These are phyloP conservation scores for Trichoderma afroharzianum DNA, from an alignment of 2,329 filamentous ascomycete genomes.

Conservation along the genomic window DNA sequence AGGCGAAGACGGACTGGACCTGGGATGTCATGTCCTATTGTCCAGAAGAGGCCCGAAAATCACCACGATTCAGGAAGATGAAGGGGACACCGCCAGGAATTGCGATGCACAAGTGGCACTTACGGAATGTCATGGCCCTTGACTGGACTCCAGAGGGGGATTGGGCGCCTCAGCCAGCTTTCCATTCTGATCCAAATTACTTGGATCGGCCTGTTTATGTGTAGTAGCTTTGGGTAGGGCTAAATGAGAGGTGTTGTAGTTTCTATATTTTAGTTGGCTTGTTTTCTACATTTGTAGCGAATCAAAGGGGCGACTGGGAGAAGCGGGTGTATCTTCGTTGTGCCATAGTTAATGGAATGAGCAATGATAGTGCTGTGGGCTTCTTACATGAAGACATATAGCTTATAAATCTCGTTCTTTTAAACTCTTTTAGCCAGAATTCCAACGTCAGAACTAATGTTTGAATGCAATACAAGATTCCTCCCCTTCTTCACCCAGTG, in stretches of 20 bases:
- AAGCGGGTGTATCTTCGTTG: no score
- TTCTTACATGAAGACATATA: background rate
- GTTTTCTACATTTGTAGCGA: background rate
- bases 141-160: background rate
- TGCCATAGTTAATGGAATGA: no score
- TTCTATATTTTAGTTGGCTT: background rate
- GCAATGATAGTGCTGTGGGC: no score
- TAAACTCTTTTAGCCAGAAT: background rate
- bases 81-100: background rate
- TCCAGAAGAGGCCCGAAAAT: background rate
- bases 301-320: no score
- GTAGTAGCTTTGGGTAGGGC: background rate
- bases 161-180: background rate
- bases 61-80: background rate
- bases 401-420: background rate
- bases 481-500: background rate
- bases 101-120: background rate
- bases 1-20: no score
- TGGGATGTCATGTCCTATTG: no score
- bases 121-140: background rate
- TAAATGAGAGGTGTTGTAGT: background rate
- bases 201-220: background rate
- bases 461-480: background rate
- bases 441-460: background rate
- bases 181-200: background rate